Conservation (phyloP, 2,329 filamentous ascomycete species). For the Talaromyces sp. region DNA sequence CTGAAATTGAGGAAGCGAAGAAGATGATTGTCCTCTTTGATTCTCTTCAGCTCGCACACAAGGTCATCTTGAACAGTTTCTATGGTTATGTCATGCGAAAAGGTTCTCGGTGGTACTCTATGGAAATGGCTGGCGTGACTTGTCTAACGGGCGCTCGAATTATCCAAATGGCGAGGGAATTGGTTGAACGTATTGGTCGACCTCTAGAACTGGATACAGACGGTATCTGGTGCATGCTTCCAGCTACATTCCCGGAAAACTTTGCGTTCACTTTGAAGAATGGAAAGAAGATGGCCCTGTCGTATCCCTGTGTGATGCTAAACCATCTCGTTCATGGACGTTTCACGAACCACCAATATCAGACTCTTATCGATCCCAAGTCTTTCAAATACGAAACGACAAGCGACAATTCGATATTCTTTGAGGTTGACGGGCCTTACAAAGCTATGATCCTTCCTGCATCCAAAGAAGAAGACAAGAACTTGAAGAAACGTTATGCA, state of each 20-base stretch:
- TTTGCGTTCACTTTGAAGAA: slow-evolving; percentile 91
- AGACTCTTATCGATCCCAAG: slow-evolving; percentile 74
- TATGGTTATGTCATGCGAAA: slow-evolving; percentile 99
- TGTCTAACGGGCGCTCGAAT: slow-evolving; percentile 94
- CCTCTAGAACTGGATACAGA: slow-evolving; percentile 95
- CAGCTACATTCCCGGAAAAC: slow-evolving; percentile 93
- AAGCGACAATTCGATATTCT: slow-evolving; percentile 99
- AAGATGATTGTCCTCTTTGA: slow-evolving; percentile 99
- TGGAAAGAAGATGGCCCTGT: slow-evolving; percentile 94
- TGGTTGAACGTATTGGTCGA: slow-evolving; percentile 89
- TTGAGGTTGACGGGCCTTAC: slow-evolving; percentile 97
- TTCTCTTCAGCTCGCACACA: slow-evolving; percentile 93
- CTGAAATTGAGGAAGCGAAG: slow-evolving; percentile 87
- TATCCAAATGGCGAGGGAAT: slow-evolving; percentile 89
- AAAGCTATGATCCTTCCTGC: slow-evolving; percentile 96
- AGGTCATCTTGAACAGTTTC: slow-evolving; percentile 98
- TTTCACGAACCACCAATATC: slow-evolving; percentile 97
- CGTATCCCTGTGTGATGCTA: slow-evolving; percentile 98
- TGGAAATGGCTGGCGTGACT: slow-evolving; percentile 99
- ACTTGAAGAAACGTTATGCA: slow-evolving; percentile 97
- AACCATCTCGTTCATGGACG: slow-evolving; percentile 93
- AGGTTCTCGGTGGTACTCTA: slow-evolving; percentile 96
- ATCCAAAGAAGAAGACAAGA: slow-evolving; percentile 98
- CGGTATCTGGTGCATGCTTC: slow-evolving; percentile 99
- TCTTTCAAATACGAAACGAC: slow-evolving; percentile 92